These are phyloP conservation scores for Eutypella sp. DNA, from an alignment of 2,329 filamentous ascomycete species.

Conservation along the genomic window DNA sequence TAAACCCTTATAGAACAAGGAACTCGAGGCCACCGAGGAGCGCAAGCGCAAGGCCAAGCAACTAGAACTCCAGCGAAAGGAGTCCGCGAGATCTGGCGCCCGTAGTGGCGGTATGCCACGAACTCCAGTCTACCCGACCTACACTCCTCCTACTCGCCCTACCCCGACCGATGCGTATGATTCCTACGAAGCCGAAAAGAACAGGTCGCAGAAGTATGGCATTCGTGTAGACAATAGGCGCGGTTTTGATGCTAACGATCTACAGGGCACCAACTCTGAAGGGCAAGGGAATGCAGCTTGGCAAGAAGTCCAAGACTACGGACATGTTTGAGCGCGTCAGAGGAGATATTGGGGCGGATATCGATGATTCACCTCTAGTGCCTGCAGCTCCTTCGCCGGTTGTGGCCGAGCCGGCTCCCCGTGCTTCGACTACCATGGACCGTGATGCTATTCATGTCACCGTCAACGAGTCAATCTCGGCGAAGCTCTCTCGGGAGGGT, in stretches of 20 bases:
- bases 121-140: constrained; percentile 80
- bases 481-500: constrained; percentile 83
- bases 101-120: constrained; percentile 66
- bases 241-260: constrained; percentile 17
- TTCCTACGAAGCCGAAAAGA: constrained; percentile 95
- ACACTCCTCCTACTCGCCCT: constrained; percentile 73
- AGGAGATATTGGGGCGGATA: constrained; percentile 82
- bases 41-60: constrained; percentile 98
- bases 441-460: constrained; percentile 84
- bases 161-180: constrained; percentile 80
- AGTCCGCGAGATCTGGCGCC: constrained; percentile 75
- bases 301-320: constrained; percentile 96
- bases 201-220: constrained; percentile 76
- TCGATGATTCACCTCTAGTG: constrained; percentile 72
- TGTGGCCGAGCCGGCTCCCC: constrained; percentile 50
- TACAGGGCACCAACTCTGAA: constrained; percentile 62
- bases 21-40: constrained; percentile 95
- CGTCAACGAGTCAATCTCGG: constrained; percentile 83
- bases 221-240: not conserved
- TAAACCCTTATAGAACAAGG: constrained; percentile 72
- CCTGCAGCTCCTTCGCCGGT: constrained; percentile 43
- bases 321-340: constrained; percentile 97
- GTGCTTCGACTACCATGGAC: constrained; percentile 63
- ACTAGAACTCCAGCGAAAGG: constrained; percentile 97
- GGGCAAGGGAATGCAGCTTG: constrained; percentile 97